phyloP scores from a whole-genome alignment of 352 stramenopile genomes.

The Globisporangium iwayamae region DNA sequence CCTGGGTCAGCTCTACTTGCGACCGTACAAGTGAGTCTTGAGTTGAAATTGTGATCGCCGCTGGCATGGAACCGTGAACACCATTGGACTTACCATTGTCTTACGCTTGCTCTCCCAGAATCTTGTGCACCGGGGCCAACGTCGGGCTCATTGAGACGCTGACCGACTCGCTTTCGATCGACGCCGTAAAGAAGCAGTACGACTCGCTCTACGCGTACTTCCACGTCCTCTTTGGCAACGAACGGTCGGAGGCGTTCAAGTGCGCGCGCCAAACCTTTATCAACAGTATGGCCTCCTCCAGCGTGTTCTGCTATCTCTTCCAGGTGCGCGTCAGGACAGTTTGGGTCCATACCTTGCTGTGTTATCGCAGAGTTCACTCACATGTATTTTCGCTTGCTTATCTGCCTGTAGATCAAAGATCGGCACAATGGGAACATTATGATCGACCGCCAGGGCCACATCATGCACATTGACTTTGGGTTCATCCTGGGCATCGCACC shows the following conservation, averaged over 20 bases:
- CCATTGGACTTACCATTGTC: not conserved
- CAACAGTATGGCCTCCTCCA: slow-evolving; percentile 89
- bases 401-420: slow-evolving; percentile 79
- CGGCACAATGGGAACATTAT: slow-evolving; percentile 97
- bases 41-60: not conserved
- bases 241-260: slow-evolving; percentile 47
- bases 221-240: slow-evolving; percentile 64
- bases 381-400: not conserved
- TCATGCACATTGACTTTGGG: slow-evolving; percentile 97
- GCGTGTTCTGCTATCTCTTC: slow-evolving; percentile 92
- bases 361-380: not conserved
- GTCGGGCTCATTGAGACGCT: slow-evolving; percentile 93
- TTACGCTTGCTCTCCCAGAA: slow-evolving; percentile 23
- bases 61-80: no score
- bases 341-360: no score
- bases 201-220: slow-evolving; percentile 50
- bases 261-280: slow-evolving; percentile 88
- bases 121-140: slow-evolving; percentile 83
- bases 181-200: slow-evolving; percentile 84
- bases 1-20: slow-evolving; percentile 26
- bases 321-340: slow-evolving; percentile 21
- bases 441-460: slow-evolving; percentile 86
- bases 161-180: slow-evolving; percentile 89
- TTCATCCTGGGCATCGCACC: slow-evolving; percentile 94
- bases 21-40: slow-evolving; percentile 27